A percentile compares a stretch with the other conserved stretches of the same genome.
These are phyloP conservation scores for Nicotiana attenuata DNA, from an alignment of 257 asterid species.

Conservation along the genomic window DNA sequence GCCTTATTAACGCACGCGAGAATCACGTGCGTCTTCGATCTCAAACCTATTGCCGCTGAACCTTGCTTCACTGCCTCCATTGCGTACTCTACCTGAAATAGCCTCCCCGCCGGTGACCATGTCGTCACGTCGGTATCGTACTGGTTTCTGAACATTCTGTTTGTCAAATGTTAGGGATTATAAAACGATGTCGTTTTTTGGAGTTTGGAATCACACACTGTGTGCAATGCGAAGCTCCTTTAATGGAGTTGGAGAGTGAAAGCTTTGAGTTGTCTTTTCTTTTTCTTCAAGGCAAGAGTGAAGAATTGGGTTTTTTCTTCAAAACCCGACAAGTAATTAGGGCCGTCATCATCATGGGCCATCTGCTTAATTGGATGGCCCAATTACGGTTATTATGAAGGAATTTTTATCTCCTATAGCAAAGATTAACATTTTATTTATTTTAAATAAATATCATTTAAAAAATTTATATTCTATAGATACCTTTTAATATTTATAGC, in stretches of 20 bases:
- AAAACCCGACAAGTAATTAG: neutral
- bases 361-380: neutral
- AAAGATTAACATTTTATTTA: too few relatives aligned
- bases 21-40: slow-evolving; percentile 92
- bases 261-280: slow-evolving; percentile 25
- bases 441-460: too few relatives aligned
- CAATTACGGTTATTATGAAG: neutral
- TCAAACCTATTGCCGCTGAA: slow-evolving; percentile 90
- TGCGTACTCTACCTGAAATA: slow-evolving; percentile 93
- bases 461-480: too few relatives aligned
- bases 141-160: slow-evolving; percentile 84
- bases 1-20: slow-evolving; percentile 88
- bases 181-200: neutral
- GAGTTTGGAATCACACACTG: neutral
- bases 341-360: neutral
- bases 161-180: too few relatives aligned
- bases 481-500: too few relatives aligned
- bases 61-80: slow-evolving; percentile 99
- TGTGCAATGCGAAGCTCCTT: neutral
- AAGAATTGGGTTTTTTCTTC: neutral
- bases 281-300: slow-evolving; percentile 51
- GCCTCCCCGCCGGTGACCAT: slow-evolving; percentile 97
- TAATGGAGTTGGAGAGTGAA: neutral
- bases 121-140: slow-evolving; percentile 98
- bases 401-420: too few relatives aligned